Base-by-base conservation (phyloP, 1,139 yeast genomes). In the Yamadazyma siamensis region DNA sequence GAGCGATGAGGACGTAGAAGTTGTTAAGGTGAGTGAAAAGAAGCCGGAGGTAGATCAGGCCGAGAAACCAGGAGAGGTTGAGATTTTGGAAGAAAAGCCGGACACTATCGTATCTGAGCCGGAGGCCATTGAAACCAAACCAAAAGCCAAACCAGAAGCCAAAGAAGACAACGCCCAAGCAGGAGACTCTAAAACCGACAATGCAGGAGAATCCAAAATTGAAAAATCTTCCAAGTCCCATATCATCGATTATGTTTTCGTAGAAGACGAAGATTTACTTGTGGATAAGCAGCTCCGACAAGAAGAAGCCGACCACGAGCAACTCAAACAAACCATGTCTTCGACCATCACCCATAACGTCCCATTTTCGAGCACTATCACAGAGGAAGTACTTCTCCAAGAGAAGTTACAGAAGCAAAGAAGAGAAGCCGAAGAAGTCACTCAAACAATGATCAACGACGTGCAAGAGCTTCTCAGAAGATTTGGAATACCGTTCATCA, bases 401-500 rank as follows among this genome's bases (percentile, higher is more conserved):
- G 77, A 72, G 27, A 77, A 81, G 47, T 71, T 79, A 26, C 74
- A 67, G 23, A 80, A 76, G 41, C 88, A 85, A 21, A 74, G 78
- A 38, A 67, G 96, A 37, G 97, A 91, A 54, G 77, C 96, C 0
- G 98, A 91, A 47, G 94, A 85, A 46, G 96, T 91, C 0, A 84
- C 96, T 0, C 76, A 76, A 12, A 75, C 75, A 3, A 91, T 94
- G 97, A 75, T 91, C 14, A 68, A 71, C 26, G 97, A 91, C 50
- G 94, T 94, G 8, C 96, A 91, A 54, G 95, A 87, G 39, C 63
- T 94, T 23, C 63, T 94, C 5, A 74, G 81, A 21, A 56, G 94
- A 34, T 94, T 94, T 62, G 98, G 98, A 1, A 83, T 91, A 8
- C 98, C 98, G 0, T 91, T 77, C 46, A 74, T 91, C 6, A 86